Percentiles rank a stretch among this genome's conserved stretches.
These are phyloP conservation scores for Bassia scoparia DNA, from an alignment of 148 eudicot species.

Conservation along the genomic window DNA sequence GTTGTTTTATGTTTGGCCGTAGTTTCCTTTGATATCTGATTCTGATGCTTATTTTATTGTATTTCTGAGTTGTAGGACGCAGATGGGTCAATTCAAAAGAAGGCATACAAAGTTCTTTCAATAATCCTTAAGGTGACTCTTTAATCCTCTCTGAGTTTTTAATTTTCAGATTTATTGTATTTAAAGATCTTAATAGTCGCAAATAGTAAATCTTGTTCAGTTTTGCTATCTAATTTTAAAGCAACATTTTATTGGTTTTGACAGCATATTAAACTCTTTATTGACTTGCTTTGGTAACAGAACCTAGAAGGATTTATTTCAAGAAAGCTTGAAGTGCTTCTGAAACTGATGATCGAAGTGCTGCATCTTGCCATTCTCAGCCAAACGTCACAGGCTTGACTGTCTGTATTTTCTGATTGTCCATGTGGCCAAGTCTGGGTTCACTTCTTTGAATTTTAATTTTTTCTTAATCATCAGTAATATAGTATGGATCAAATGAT, in stretches of 20 bases:
- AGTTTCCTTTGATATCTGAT: background rate
- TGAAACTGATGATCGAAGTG: constrained; percentile 62
- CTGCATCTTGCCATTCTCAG: constrained; percentile 81
- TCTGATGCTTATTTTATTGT: background rate
- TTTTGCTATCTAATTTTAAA: background rate
- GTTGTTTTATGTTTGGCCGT: constrained; percentile 1
- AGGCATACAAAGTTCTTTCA: constrained; percentile 89
- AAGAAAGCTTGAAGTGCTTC: constrained; percentile 55
- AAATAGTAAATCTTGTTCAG: background rate
- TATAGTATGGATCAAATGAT: background rate
- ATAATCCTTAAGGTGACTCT: constrained; percentile 58
- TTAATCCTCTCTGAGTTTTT: constrained; percentile 7
- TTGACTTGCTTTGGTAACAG: constrained; percentile 35
- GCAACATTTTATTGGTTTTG: background rate
- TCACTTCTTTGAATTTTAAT: background rate
- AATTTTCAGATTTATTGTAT: background rate
- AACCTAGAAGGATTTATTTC: constrained; percentile 55
- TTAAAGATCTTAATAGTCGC: no score
- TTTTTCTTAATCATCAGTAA: background rate
- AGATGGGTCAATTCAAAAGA: constrained; percentile 89
- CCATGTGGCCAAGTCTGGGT: constrained; percentile 52
- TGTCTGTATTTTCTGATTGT: constrained; percentile 77
- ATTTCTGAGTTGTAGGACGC: constrained; percentile 46
- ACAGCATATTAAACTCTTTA: background rate
- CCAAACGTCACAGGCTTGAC: constrained; percentile 90